Percentiles rank a stretch among this genome's conserved stretches.
Conservation (phyloP, 164 flowering plant genomes). For the Liquidambar formosana region DNA sequence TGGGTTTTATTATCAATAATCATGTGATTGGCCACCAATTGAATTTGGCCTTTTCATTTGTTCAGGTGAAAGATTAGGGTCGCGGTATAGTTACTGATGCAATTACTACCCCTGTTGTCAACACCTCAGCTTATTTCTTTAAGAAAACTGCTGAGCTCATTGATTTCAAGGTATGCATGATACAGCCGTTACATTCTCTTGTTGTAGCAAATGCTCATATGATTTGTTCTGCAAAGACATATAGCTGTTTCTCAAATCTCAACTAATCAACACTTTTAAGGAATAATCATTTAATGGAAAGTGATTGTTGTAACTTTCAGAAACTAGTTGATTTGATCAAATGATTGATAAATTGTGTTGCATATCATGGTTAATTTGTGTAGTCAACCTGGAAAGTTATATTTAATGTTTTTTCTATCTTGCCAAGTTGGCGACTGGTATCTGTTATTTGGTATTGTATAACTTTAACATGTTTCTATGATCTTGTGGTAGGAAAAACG, state of each 20-base stretch:
- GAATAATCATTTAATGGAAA: no score
- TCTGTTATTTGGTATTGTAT: background rate
- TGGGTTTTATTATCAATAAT: background rate
- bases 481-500: conserved; percentile 68
- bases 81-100: conserved; percentile 89
- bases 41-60: conserved; percentile 2
- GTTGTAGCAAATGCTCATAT: background rate
- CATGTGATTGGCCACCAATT: background rate
- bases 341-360: no score
- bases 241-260: background rate
- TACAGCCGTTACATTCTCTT: background rate
- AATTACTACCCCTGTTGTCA: conserved; percentile 90
- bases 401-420: background rate
- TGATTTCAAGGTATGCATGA: conserved; percentile 77
- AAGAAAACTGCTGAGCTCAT: conserved; percentile 80
- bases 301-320: no score
- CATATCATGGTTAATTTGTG: background rate
- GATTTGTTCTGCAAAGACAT: no score
- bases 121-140: conserved; percentile 92
- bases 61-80: conserved; percentile 93
- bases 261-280: no score
- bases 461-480: background rate
- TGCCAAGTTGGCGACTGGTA: background rate
- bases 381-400: background rate
- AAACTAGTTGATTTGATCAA: no score